These are phyloP conservation scores for Durusdinium trenchii DNA, from an alignment of 73 alveolate genomes.

Conservation along the genomic window DNA sequence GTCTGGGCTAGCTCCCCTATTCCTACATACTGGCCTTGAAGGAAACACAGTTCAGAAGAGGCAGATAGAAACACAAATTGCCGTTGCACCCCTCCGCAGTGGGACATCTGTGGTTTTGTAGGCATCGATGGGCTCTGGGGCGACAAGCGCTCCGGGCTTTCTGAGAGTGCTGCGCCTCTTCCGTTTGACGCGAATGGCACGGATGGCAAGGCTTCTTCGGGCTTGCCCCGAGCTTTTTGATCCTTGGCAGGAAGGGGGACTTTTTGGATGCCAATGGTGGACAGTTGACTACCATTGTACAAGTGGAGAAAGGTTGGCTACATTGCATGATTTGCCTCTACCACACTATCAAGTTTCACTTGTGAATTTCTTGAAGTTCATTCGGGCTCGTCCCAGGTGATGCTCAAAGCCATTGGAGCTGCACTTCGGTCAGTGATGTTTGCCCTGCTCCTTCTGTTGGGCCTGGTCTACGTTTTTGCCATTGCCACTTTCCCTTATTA, in stretches of 20 bases:
- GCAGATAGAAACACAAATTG: too few species aligned
- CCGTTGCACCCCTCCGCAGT: too few species aligned
- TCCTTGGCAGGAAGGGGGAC: background rate
- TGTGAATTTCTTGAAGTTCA: too few species aligned
- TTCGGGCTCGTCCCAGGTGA: conserved; percentile 14
- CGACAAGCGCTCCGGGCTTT: conserved; percentile 84
- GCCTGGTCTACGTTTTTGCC: conserved; percentile 82
- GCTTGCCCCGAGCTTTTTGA: conserved; percentile 82
- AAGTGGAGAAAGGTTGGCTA: background rate
- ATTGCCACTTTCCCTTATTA: conserved; percentile 4
- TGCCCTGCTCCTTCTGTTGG: conserved; percentile 71
- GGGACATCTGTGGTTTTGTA: too few species aligned
- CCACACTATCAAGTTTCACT: too few species aligned
- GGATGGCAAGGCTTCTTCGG: conserved; percentile 92
- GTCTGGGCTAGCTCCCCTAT: too few species aligned
- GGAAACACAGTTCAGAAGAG: too few species aligned
- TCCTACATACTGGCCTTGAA: too few species aligned
- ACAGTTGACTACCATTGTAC: background rate
- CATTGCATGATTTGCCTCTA: too few species aligned
- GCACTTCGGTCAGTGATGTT: conserved; percentile 87
- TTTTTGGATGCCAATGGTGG: background rate
- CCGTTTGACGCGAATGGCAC: conserved; percentile 90
- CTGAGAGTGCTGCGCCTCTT: conserved; percentile 91
- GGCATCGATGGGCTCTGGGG: conserved; percentile 89
- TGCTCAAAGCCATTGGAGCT: conserved; percentile 90